These are phyloP conservation scores for Turritis glabra DNA, from an alignment of 345 rosid genomes.

Conservation along the genomic window DNA sequence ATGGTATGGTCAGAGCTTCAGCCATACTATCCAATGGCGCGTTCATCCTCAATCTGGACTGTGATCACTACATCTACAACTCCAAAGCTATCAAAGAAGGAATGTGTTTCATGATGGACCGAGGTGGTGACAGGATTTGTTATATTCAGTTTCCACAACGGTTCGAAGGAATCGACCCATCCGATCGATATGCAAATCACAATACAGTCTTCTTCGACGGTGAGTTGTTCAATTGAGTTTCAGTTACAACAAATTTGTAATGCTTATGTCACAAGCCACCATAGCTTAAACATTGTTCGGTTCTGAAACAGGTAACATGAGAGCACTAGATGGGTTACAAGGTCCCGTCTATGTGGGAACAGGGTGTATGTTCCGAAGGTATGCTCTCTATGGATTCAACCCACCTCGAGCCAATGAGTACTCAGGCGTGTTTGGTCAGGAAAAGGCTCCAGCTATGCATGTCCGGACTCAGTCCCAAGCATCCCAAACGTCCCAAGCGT, in stretches of 20 bases:
- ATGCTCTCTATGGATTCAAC: constrained; percentile 84
- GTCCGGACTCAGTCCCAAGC: constrained; percentile 39
- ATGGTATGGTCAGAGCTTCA: constrained; percentile 91
- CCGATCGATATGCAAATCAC: constrained; percentile 91
- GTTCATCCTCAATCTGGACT: constrained; percentile 80
- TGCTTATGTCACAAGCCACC: constrained; percentile 14
- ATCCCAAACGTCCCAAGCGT: constrained; percentile 32
- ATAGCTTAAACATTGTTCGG: neutral
- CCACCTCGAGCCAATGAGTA: constrained; percentile 95
- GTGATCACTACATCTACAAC: constrained; percentile 87
- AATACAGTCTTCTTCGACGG: constrained; percentile 90
- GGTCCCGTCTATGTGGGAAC: constrained; percentile 97
- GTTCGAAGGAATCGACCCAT: constrained; percentile 95
- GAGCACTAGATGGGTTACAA: constrained; percentile 93
- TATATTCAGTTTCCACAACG: constrained; percentile 92
- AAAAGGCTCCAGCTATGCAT: constrained; percentile 47
- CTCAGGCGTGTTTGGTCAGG: constrained; percentile 63
- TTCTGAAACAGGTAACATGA: constrained; percentile 62
- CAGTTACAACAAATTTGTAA: neutral
- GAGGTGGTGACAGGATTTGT: constrained; percentile 89
- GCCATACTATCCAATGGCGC: constrained; percentile 86
- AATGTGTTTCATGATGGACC: constrained; percentile 99
- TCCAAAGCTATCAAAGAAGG: constrained; percentile 79
- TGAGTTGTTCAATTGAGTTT: constrained; percentile 18
- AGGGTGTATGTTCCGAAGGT: constrained; percentile 90